A percentile compares a stretch with the other conserved stretches of the same genome.
Conservation (phyloP, 2,329 filamentous ascomycete species). For the Nothophoma quercina region DNA sequence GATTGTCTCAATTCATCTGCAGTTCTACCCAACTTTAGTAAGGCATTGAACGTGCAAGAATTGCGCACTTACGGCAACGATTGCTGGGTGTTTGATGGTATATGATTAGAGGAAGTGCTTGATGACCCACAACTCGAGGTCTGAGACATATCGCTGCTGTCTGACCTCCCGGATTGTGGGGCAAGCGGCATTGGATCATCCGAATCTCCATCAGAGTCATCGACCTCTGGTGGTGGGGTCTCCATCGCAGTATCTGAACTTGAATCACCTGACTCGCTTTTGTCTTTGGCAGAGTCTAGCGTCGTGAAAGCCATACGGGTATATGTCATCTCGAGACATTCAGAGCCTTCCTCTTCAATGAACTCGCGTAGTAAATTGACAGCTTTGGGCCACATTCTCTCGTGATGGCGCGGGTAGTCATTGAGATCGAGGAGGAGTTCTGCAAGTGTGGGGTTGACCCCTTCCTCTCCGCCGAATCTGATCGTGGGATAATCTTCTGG, state of each 20-base stretch:
- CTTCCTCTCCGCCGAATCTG: background rate
- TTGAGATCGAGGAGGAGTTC: constrained; percentile 13
- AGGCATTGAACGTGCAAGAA: too few species aligned
- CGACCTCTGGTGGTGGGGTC: background rate
- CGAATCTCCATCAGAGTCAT: background rate
- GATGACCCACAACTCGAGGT: too few species aligned
- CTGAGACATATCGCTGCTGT: too few species aligned
- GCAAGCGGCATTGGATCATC: too few species aligned
- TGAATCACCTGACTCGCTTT: background rate
- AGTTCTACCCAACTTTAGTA: too few species aligned
- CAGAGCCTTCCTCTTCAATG: background rate
- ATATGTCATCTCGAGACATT: background rate
- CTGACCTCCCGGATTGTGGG: background rate
- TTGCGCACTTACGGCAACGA: too few species aligned
- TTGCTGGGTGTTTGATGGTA: too few species aligned
- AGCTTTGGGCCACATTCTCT: constrained; percentile 5
- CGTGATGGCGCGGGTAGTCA: background rate
- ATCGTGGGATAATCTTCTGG: constrained; percentile 17
- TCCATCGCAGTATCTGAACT: background rate
- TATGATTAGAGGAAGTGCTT: too few species aligned
- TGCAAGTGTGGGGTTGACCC: constrained; percentile 1
- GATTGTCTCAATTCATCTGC: too few species aligned
- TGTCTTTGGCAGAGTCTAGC: background rate
- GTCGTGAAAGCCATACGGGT: constrained; percentile 1
- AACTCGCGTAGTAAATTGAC: background rate